Evolutionary conservation across 352 stramenopile genomes (phyloP).

Genomic region (Pythium monospermum): DNA sequence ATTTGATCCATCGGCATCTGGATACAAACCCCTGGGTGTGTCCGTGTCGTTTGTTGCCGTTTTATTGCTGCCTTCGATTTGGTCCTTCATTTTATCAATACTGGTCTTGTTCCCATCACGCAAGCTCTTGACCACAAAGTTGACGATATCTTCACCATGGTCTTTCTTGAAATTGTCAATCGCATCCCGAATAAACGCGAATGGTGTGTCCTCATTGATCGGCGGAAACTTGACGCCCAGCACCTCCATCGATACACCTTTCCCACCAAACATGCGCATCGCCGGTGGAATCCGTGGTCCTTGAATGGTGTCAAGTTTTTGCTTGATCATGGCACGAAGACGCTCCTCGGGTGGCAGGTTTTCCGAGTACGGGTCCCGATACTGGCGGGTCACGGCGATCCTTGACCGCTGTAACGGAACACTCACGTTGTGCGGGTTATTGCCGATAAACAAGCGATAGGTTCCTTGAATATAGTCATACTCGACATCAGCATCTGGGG

Average conservation of each 20-base stretch:
- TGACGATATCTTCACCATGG: slow-evolving; percentile 48
- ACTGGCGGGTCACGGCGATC: slow-evolving; percentile 10
- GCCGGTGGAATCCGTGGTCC: slow-evolving; percentile 49
- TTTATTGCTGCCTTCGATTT: background rate
- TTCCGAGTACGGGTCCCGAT: slow-evolving; percentile 15
- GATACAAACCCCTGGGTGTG: slow-evolving; percentile 23
- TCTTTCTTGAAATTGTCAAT: slow-evolving; percentile 48
- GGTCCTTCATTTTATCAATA: background rate
- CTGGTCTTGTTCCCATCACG: background rate
- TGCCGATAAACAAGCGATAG: slow-evolving; percentile 56
- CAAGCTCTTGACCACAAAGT: slow-evolving; percentile 46
- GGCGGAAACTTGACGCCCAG: slow-evolving; percentile 50
- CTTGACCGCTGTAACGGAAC: slow-evolving; percentile 1
- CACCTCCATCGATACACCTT: slow-evolving; percentile 42
- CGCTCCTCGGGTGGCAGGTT: slow-evolving; percentile 22
- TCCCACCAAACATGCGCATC: slow-evolving; percentile 52
- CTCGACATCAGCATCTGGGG: slow-evolving; percentile 21
- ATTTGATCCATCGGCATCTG: slow-evolving; percentile 34
- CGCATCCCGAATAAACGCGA: slow-evolving; percentile 47
- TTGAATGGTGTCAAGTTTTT: slow-evolving; percentile 51
- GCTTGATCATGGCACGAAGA: slow-evolving; percentile 41
- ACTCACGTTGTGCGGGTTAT: slow-evolving; percentile 56
- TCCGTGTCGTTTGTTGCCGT: background rate
- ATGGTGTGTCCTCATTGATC: slow-evolving; percentile 60
- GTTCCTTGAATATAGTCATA: slow-evolving; percentile 45